Conservation (phyloP, 768 basidiomycete genomes). For the Hortiboletus campestris region DNA sequence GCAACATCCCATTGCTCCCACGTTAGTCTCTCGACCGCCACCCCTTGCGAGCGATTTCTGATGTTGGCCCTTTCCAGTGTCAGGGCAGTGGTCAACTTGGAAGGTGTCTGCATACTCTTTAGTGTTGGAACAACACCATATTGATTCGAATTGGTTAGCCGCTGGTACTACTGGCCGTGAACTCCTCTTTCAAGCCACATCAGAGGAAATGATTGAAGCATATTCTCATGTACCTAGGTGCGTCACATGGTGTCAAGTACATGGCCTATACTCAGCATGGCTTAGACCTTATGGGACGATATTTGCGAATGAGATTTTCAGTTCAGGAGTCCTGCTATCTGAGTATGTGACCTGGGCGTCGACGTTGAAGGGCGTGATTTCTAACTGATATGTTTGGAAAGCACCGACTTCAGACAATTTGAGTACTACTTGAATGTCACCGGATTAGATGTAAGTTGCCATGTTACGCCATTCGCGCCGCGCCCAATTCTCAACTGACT, state of each 20-base stretch:
- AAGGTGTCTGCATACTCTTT: slow-evolving; percentile 49
- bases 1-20: slow-evolving; percentile 71
- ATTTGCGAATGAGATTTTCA: slow-evolving; percentile 89
- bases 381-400: slow-evolving; percentile 29
- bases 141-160: slow-evolving; percentile 41
- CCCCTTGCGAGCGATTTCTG: not conserved
- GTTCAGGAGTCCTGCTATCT: slow-evolving; percentile 84
- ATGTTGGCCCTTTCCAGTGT: slow-evolving; percentile 47
- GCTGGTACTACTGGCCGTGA: slow-evolving; percentile 87
- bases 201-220: slow-evolving; percentile 90
- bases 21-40: slow-evolving; percentile 43
- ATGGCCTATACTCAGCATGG: not conserved
- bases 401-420: slow-evolving; percentile 96
- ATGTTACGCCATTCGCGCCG: not conserved
- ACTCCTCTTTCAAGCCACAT: slow-evolving; percentile 93
- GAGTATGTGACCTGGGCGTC: slow-evolving; percentile 53
- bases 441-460: slow-evolving; percentile 73
- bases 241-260: not conserved
- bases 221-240: slow-evolving; percentile 82
- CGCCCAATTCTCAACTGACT: not conserved
- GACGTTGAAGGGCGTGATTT: slow-evolving; percentile 1
- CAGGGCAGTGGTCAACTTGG: slow-evolving; percentile 85
- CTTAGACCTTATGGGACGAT: slow-evolving; percentile 82
- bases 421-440: slow-evolving; percentile 87
- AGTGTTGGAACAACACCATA: not conserved